Evolutionary conservation across 2,329 filamentous ascomycete species (phyloP), one percentile per base, ranked within the genome.

Genomic region (Aureobasidium lini): DNA sequence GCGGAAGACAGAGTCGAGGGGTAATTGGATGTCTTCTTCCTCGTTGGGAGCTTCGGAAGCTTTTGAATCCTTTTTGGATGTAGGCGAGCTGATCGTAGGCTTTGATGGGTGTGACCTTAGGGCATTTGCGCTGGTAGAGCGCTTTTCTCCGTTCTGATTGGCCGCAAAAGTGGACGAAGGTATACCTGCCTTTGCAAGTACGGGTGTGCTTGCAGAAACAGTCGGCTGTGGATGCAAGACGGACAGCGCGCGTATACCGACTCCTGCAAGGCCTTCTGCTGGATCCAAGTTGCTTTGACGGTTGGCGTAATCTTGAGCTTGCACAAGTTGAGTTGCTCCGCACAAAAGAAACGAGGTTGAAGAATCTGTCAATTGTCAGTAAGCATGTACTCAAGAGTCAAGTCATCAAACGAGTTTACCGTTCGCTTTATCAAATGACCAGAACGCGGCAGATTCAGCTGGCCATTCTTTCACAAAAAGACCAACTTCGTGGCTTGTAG

Each of bases 401-500:
- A 11, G 13, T 1, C 11, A 23, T 23, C 23, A 23, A 23, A 23
- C 23, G 23, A 23, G 23, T 23, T 23, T 23, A 23, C 23, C 34
- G 8, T 76, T 66, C 1, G 73, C 71, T 9, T 66, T 67, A 3
- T 71, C 70, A 32, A 96, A 79, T 0, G 88, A 84, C 87, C 91
- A 96, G 3, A 81, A 77, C 15, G 76, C 71, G 2, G 81, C 81
- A 3, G 81, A 79, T 0, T 80, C 77, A 10, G 77, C 76, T 0
- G 90, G 87, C 68, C 93, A 90, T 32, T 82, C 74, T 2, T 82
- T 69, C 2, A 96, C 73, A 60, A 85, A 88, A 10, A 95, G 72
- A 0, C 90, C 90, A 60, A 96, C 80, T 68, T 96, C 89, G 65
- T 93, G 89, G 23, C 84, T 85, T 29, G 76, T 73, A 60, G 86